Evolutionary conservation across 768 basidiomycete species (phyloP).

Genomic region (Cantharellus cinnabarinus): DNA sequence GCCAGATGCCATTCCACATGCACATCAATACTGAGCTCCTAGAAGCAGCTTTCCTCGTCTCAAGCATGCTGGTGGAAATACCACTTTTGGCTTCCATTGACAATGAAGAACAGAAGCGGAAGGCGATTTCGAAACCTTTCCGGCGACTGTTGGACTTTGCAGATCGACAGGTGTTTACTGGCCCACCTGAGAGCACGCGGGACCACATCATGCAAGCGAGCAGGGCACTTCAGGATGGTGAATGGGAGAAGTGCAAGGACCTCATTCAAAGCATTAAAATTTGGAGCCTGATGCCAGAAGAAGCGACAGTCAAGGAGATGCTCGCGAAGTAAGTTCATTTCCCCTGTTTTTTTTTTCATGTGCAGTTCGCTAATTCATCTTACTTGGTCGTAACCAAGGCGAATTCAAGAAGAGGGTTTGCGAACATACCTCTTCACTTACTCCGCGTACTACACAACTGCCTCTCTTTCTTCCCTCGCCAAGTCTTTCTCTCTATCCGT

Average conservation of each 20-base stretch:
- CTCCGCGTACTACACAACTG: slow-evolving; percentile 76
- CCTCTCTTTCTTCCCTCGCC: slow-evolving; percentile 74
- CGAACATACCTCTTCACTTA: slow-evolving; percentile 98
- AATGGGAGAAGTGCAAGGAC: slow-evolving; percentile 92
- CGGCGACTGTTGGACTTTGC: slow-evolving; percentile 87
- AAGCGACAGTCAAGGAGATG: slow-evolving; percentile 73
- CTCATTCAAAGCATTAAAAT: slow-evolving; percentile 92
- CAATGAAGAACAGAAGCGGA: slow-evolving; percentile 81
- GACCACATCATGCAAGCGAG: slow-evolving; percentile 99
- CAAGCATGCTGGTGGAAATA: slow-evolving; percentile 97
- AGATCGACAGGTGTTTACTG: slow-evolving; percentile 92
- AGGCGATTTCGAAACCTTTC: slow-evolving; percentile 92
- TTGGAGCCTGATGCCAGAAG: slow-evolving; percentile 92
- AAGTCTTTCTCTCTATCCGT: slow-evolving; percentile 71
- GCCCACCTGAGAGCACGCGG: slow-evolving; percentile 92
- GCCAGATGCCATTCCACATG: slow-evolving; percentile 97
- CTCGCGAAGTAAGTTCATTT: slow-evolving; percentile 49
- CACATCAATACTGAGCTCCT: slow-evolving; percentile 97
- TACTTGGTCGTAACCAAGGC: slow-evolving; percentile 26
- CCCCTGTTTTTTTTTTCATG: background rate
- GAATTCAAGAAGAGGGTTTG: slow-evolving; percentile 94
- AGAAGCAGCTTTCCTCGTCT: slow-evolving; percentile 93
- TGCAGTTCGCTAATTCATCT: slow-evolving; percentile 1
- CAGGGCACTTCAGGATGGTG: slow-evolving; percentile 87
- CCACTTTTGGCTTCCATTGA: slow-evolving; percentile 87